Conservation (phyloP, 805 yeast species). For the Aciculoconidium aculeatum region DNA sequence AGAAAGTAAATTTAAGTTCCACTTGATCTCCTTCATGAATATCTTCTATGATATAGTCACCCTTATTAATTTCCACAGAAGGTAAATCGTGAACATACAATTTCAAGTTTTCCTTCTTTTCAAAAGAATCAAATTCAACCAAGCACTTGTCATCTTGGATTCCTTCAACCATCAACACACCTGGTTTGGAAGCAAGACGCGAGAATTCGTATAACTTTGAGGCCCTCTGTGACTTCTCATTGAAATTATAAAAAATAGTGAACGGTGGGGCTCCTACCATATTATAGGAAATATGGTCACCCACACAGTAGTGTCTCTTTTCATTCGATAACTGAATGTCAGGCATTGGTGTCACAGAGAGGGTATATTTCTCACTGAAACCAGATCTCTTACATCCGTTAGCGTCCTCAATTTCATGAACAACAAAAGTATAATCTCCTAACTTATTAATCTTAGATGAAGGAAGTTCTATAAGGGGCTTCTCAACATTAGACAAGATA, state of each 20-base stretch:
- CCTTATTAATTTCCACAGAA: conserved; percentile 79
- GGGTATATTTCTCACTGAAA: conserved; percentile 39
- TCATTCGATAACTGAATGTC: conserved; percentile 39
- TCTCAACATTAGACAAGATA: conserved; percentile 39
- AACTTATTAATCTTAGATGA: conserved; percentile 42
- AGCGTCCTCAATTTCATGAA: conserved; percentile 56
- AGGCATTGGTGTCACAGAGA: conserved; percentile 75
- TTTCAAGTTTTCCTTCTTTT: conserved; percentile 25
- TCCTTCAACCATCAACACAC: conserved; percentile 61
- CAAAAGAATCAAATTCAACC: conserved; percentile 45
- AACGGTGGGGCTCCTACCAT: conserved; percentile 80
- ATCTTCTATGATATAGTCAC: conserved; percentile 69
- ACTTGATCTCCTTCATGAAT: conserved; percentile 95
- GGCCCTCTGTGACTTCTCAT: conserved; percentile 54
- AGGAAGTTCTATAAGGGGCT: conserved; percentile 15
- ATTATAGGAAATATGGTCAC: conserved; percentile 77
- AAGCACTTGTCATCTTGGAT: conserved; percentile 73
- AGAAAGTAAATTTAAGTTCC: conserved; percentile 74
- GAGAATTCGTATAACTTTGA: conserved; percentile 43
- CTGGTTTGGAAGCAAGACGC: conserved; percentile 78
- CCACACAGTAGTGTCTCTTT: conserved; percentile 70
- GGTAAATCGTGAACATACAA: conserved; percentile 44
- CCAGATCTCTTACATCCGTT: conserved; percentile 59
- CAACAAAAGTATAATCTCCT: conserved; percentile 65
- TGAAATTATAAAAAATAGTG: conserved; percentile 66